Conservation (phyloP, 1,284 basidiomycete species). For the Cryptococcus hybrid region DNA sequence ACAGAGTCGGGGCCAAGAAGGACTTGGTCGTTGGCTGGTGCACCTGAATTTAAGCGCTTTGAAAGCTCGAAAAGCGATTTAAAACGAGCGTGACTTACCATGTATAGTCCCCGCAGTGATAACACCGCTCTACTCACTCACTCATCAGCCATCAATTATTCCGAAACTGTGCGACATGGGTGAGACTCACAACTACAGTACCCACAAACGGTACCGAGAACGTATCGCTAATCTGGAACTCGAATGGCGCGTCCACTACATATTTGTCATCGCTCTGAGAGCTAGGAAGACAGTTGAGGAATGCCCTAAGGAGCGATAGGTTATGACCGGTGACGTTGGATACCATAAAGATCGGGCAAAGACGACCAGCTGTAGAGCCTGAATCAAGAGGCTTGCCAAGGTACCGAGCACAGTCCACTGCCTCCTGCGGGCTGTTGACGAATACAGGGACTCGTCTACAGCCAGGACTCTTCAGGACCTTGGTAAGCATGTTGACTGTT, state of each 20-base stretch:
- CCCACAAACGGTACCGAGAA: conserved; percentile 91
- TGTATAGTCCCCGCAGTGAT: conserved; percentile 73
- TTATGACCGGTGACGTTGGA: conserved; percentile 95
- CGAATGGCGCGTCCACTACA: conserved; percentile 78
- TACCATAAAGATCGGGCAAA: conserved; percentile 90
- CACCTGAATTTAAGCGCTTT: not conserved
- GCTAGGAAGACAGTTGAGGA: conserved; percentile 80
- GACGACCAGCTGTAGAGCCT: conserved; percentile 50
- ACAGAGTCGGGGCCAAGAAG: conserved; percentile 90
- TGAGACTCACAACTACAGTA: conserved; percentile 65
- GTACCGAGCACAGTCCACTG: conserved; percentile 63
- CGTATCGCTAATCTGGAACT: conserved; percentile 59
- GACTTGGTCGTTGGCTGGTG: conserved; percentile 70
- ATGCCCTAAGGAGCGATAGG: conserved; percentile 69
- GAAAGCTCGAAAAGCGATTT: not conserved
- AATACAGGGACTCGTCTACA: conserved; percentile 58
- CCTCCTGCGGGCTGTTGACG: conserved; percentile 59
- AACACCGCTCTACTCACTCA: conserved; percentile 65
- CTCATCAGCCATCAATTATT: not conserved
- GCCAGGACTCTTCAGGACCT: conserved; percentile 90
- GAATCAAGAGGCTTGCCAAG: conserved; percentile 62
- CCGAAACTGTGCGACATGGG: not conserved
- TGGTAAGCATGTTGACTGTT: conserved; percentile 87
- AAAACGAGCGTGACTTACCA: conserved; percentile 18
- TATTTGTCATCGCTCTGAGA: conserved; percentile 79